A percentile compares a stretch with the other conserved stretches of the same genome.
These are phyloP conservation scores for Phanerochaete sordida DNA, from an alignment of 768 basidiomycete genomes.

Conservation along the genomic window DNA sequence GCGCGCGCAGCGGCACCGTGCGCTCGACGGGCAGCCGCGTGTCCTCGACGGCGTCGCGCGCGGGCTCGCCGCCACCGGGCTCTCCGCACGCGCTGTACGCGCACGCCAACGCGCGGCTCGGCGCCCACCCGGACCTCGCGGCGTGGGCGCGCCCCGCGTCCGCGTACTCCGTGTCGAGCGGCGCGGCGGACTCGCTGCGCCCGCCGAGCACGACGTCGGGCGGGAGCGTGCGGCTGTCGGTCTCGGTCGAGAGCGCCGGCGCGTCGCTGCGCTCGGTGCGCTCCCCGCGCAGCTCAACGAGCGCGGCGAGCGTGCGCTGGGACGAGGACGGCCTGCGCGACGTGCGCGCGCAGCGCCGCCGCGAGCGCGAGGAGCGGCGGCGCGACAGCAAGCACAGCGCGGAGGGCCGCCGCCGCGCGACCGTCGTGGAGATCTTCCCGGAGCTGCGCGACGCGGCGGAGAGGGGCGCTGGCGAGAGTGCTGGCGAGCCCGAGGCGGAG, in stretches of 20 bases:
- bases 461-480: conserved; percentile 8
- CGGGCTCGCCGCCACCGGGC: conserved; percentile 5
- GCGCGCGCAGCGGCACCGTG: conserved; percentile 12
- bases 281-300: conserved; percentile 30
- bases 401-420: conserved; percentile 52
- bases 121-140: conserved; percentile 29
- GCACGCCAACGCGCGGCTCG: conserved; percentile 20
- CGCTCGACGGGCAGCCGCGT: conserved; percentile 6
- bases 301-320: conserved; percentile 44
- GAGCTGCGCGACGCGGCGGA: conserved; percentile 21
- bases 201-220: conserved; percentile 40
- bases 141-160: conserved; percentile 35
- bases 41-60: not conserved
- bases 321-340: conserved; percentile 47
- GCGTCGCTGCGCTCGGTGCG: conserved; percentile 29
- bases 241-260: not conserved
- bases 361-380: conserved; percentile 22
- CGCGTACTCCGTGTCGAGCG: conserved; percentile 28
- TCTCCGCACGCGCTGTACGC: not conserved
- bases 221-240: conserved; percentile 22
- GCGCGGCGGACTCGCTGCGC: conserved; percentile 38
- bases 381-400: conserved; percentile 39
- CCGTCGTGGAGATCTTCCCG: conserved; percentile 60
- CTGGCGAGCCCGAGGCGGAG: not conserved
- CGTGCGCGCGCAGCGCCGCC: conserved; percentile 38